Percentiles rank a stretch among this genome's conserved stretches.
Evolutionary conservation across 2,329 filamentous ascomycete genomes (phyloP).

Genomic region (Apiospora marii): DNA sequence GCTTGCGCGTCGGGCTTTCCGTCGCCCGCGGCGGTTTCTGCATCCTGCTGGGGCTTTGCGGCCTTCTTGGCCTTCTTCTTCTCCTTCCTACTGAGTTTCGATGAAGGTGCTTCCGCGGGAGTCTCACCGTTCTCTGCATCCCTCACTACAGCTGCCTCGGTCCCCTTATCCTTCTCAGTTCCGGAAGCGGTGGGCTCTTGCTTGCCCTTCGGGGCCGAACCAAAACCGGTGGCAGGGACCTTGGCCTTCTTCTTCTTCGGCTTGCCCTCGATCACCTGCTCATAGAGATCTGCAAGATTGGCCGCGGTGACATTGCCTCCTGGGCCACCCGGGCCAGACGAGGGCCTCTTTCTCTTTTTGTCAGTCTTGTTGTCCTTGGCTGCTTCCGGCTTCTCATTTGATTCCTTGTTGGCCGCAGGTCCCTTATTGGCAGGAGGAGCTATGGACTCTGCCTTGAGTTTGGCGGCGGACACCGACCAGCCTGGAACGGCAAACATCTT

Average conservation of each 20-base stretch:
- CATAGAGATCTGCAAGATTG: slow-evolving; percentile 82
- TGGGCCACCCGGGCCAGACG: slow-evolving; percentile 33
- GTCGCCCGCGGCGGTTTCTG: slow-evolving; percentile 30
- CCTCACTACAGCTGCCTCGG: slow-evolving; percentile 32
- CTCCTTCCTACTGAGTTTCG: slow-evolving; percentile 30
- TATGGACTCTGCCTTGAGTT: slow-evolving; percentile 72
- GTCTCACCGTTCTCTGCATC: slow-evolving; percentile 28
- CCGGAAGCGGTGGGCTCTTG: slow-evolving; percentile 19
- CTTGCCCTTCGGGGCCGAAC: neutral
- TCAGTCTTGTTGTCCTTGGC: slow-evolving; percentile 42
- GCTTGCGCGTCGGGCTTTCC: slow-evolving; percentile 37
- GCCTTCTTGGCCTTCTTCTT: slow-evolving; percentile 42
- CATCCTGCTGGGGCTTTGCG: slow-evolving; percentile 37
- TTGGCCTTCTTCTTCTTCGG: slow-evolving; percentile 41
- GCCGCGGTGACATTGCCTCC: slow-evolving; percentile 64
- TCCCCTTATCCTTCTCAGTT: slow-evolving; percentile 39
- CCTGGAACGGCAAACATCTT: slow-evolving; percentile 92
- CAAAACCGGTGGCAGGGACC: slow-evolving; percentile 30
- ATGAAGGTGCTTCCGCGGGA: slow-evolving; percentile 12
- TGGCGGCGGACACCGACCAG: slow-evolving; percentile 81
- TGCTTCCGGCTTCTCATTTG: slow-evolving; percentile 39
- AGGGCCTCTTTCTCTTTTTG: slow-evolving; percentile 66
- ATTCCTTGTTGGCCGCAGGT: slow-evolving; percentile 35
- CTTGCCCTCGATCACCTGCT: slow-evolving; percentile 78
- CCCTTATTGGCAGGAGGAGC: slow-evolving; percentile 40